Base-by-base conservation (phyloP, 208 protist species). In the Acanthamoeba royreba region DNA sequence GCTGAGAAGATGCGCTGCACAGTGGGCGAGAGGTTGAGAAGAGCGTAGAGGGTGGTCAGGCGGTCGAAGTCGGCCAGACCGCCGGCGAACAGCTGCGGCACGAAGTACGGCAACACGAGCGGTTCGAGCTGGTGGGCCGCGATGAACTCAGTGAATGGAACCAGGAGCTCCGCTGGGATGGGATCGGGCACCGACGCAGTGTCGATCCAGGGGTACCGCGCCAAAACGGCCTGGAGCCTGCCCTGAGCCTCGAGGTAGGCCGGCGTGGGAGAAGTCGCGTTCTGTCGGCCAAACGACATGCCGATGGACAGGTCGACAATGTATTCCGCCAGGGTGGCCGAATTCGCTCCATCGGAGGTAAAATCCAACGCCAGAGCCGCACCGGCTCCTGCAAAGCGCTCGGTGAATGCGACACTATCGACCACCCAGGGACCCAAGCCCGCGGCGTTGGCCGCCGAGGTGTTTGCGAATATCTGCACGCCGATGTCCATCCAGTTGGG, bases 11-110 rank as follows among this genome's bases (percentile, higher is more conserved):
- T 88, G 33, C 46, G 25, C 79, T 66, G 45, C 8, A 88, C 33
- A 47, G 79, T 63, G 33, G 79, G 79, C 45, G 79, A 53, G 19
- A 88, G 40, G 79, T 88, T 88, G 52, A 88, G 79, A 9, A 88
- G 52, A 5, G 79, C 79, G 52, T 88, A 88, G 79, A 88, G 79
- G 19, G 79, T 52, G 40, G 79, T 88, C 17, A 88, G 52, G 31
- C 46, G 40, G 79, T 88, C 79, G 31, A 66, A 88, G 79, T 88
- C 79, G 28, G 46, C 79, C 40, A 88, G 52, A 3, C 79, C 79
- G 25, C 79, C 79, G 35, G 45, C 52, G 35, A 88, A 88, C 28
- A 88, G 79, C 45, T 66, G 45, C 45, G 79, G 47, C 40, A 88
- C 45, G 46, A 88, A 88, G 47, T 61, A 42, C 31, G 79, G 19